A percentile compares a stretch with the other conserved stretches of the same genome.
Evolutionary conservation across 1,139 yeast genomes (phyloP).

Genomic region (Meyerozyma athensensis): DNA sequence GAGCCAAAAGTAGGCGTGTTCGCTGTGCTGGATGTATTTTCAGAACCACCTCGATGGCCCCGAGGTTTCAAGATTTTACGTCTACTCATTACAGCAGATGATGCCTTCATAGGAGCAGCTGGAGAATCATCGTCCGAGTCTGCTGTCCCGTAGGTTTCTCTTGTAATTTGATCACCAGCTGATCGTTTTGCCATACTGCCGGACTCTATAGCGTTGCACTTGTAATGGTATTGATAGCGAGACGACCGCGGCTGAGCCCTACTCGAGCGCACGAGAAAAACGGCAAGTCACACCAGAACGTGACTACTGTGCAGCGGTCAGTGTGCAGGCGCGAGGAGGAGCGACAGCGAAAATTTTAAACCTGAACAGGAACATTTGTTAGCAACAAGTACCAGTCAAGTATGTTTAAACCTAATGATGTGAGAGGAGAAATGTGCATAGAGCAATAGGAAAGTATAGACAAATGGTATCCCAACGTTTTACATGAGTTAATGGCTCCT

Average conservation of each 20-base stretch:
- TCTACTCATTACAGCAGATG: slow-evolving; percentile 57
- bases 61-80: slow-evolving; percentile 67
- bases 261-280: background rate
- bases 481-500: no score
- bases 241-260: slow-evolving; percentile 4
- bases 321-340: background rate
- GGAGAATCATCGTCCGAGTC: slow-evolving; percentile 33
- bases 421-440: no score
- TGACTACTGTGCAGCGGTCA: no score
- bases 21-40: background rate
- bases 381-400: slow-evolving; percentile 3
- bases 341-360: slow-evolving; percentile 4
- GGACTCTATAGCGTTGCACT: background rate
- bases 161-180: slow-evolving; percentile 56
- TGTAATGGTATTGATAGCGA: background rate
- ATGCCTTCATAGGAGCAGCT: slow-evolving; percentile 43
- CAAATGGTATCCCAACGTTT: no score
- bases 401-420: slow-evolving; percentile 1
- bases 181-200: slow-evolving; percentile 56
- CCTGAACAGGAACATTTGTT: background rate
- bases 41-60: slow-evolving; percentile 11
- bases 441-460: no score
- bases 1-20: background rate
- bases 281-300: background rate
- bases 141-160: slow-evolving; percentile 32